These are phyloP conservation scores for Yamadazyma diddensiae DNA, from an alignment of 1,139 yeast species.

Conservation along the genomic window DNA sequence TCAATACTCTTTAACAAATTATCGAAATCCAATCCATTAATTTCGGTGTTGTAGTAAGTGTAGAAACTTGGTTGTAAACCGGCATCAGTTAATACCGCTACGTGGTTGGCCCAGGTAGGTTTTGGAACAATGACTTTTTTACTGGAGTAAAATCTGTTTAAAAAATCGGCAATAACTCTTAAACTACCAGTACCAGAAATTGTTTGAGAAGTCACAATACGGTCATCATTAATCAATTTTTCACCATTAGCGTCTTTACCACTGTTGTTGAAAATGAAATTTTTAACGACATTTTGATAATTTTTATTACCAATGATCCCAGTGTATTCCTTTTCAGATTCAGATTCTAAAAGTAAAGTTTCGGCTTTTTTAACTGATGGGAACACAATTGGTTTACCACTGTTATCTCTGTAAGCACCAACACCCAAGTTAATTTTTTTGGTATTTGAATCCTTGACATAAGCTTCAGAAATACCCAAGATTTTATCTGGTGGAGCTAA, in stretches of 20 bases:
- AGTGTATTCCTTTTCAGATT: slow-evolving; percentile 56
- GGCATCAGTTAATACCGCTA: slow-evolving; percentile 52
- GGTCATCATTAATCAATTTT: slow-evolving; percentile 42
- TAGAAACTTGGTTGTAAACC: slow-evolving; percentile 43
- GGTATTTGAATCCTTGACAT: slow-evolving; percentile 36
- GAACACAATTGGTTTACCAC: slow-evolving; percentile 47
- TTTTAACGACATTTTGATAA: slow-evolving; percentile 47
- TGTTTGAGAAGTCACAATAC: slow-evolving; percentile 57
- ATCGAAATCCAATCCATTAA: slow-evolving; percentile 53
- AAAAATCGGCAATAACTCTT: slow-evolving; percentile 54
- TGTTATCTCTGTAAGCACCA: slow-evolving; percentile 49
- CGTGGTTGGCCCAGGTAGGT: slow-evolving; percentile 80
- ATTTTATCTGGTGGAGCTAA: slow-evolving; percentile 76
- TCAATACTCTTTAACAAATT: slow-evolving; percentile 44
- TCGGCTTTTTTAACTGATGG: slow-evolving; percentile 50
- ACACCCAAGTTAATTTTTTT: slow-evolving; percentile 49
- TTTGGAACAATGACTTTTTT: slow-evolving; percentile 55
- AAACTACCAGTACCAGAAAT: slow-evolving; percentile 61
- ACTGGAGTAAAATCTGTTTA: slow-evolving; percentile 43
- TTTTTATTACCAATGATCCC: slow-evolving; percentile 51
- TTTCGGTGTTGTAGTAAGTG: slow-evolving; percentile 52
- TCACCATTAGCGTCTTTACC: slow-evolving; percentile 47
- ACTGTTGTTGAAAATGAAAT: slow-evolving; percentile 50
- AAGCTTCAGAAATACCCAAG: slow-evolving; percentile 62
- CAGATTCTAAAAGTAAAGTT: slow-evolving; percentile 34